Percentiles rank a stretch among this genome's conserved stretches.
Conservation (phyloP, 73 alveolate genomes). For the Diophrys sp. region DNA sequence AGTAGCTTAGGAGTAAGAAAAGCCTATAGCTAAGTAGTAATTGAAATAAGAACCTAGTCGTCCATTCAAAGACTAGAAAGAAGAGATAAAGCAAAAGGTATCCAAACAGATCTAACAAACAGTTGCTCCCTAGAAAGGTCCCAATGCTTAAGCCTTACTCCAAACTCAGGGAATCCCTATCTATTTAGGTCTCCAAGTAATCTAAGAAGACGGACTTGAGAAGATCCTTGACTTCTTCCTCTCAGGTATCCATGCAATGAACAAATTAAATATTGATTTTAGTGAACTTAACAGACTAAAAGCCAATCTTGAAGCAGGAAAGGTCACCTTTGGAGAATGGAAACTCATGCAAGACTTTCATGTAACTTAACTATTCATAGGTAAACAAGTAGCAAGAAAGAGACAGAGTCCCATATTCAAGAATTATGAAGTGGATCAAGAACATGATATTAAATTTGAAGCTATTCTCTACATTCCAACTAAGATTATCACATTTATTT, state of each 20-base stretch:
- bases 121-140: background rate
- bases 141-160: background rate
- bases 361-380: background rate
- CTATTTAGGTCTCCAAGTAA: background rate
- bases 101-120: background rate
- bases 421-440: background rate
- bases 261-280: no score
- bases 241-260: background rate
- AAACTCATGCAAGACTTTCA: background rate
- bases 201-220: background rate
- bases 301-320: background rate
- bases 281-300: background rate
- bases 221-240: background rate
- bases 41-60: background rate
- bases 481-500: slow-evolving; percentile 13
- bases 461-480: slow-evolving; percentile 9
- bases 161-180: background rate
- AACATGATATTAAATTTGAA: background rate
- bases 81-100: background rate
- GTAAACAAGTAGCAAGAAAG: background rate
- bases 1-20: no score
- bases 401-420: background rate
- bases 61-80: slow-evolving; percentile 1
- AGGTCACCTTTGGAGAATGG: background rate
- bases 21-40: background rate